phyloP scores from a whole-genome alignment of 805 yeast genomes.

The Candida pseudoglaebosa region DNA sequence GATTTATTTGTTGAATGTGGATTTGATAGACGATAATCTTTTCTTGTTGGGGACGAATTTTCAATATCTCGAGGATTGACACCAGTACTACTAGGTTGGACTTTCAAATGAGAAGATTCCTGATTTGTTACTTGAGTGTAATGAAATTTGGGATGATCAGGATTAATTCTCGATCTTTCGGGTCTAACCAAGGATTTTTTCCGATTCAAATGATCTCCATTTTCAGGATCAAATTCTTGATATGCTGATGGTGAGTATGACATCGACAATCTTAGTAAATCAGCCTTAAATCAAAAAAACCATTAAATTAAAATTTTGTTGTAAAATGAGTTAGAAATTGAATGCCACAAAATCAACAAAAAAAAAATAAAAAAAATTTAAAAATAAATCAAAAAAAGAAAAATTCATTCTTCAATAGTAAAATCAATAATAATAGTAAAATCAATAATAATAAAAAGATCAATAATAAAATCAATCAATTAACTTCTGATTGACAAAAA shows the following conservation, averaged over 20 bases:
- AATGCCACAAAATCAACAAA: no score
- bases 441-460: no score
- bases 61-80: constrained; percentile 45
- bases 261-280: constrained; percentile 3
- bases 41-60: not conserved
- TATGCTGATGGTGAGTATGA: constrained; percentile 17
- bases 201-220: constrained; percentile 38
- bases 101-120: constrained; percentile 56
- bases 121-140: constrained; percentile 72
- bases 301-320: not conserved
- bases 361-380: no score
- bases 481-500: no score
- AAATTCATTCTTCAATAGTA: no score
- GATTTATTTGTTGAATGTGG: constrained; percentile 1
- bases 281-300: not conserved
- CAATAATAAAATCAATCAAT: no score
- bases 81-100: constrained; percentile 72
- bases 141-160: constrained; percentile 72
- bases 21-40: constrained; percentile 8
- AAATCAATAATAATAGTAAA: no score
- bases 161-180: constrained; percentile 67
- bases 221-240: constrained; percentile 40
- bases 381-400: no score
- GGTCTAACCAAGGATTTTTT: constrained; percentile 79
- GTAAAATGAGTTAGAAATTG: not conserved